Percentiles rank a stretch among this genome's conserved stretches.
Evolutionary conservation across 352 stramenopile genomes (phyloP).

Genomic region (Globisporangium paddicum): DNA sequence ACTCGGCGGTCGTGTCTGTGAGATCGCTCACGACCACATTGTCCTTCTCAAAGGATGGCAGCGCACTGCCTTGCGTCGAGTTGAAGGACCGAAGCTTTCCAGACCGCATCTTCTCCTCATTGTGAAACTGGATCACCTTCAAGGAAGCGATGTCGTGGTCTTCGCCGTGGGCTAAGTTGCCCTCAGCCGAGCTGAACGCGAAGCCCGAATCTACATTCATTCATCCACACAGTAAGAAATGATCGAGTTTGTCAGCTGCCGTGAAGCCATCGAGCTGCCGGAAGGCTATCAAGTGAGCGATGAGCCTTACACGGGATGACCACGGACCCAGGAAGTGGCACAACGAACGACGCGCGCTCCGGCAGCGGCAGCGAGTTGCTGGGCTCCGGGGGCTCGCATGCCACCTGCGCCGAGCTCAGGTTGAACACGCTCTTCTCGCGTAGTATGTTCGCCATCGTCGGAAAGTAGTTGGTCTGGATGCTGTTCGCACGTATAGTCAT

Average conservation of each 20-base stretch:
- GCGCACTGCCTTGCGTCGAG: not conserved
- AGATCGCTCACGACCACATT: slow-evolving; percentile 16
- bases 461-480: slow-evolving; percentile 60
- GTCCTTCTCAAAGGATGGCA: slow-evolving; percentile 8
- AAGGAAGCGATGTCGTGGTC: slow-evolving; percentile 38
- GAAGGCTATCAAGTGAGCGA: not conserved
- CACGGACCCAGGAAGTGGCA: slow-evolving; percentile 14
- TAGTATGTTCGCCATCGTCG: slow-evolving; percentile 59
- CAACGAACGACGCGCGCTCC: slow-evolving; percentile 9
- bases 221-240: slow-evolving; percentile 12
- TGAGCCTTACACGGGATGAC: slow-evolving; percentile 25
- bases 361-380: slow-evolving; percentile 4
- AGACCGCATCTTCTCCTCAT: slow-evolving; percentile 16
- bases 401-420: slow-evolving; percentile 36
- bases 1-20: not conserved
- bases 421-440: slow-evolving; percentile 52
- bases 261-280: not conserved
- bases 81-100: slow-evolving; percentile 9
- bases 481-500: slow-evolving; percentile 17
- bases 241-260: slow-evolving; percentile 5
- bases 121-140: slow-evolving; percentile 38
- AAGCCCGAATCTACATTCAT: slow-evolving; percentile 35
- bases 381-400: slow-evolving; percentile 20
- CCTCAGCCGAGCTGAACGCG: slow-evolving; percentile 45
- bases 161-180: not conserved